Evolutionary conservation across 2,329 filamentous ascomycete species (phyloP).

Genomic region (Pezicula rhizophila): DNA sequence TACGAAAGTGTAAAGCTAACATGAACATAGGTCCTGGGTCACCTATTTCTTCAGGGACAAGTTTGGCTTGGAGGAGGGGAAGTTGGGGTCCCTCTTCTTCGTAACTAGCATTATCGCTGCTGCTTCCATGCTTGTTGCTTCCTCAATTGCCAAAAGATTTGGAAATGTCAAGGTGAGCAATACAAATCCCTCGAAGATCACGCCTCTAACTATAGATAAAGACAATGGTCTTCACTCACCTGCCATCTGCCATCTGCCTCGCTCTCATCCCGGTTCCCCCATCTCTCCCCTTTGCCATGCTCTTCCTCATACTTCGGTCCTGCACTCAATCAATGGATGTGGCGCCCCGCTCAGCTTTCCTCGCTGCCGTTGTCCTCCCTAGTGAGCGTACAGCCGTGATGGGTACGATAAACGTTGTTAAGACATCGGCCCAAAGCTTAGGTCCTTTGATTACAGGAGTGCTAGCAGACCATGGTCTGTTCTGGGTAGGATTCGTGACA

Average conservation of each 20-base stretch:
- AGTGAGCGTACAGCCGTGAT: slow-evolving; percentile 66
- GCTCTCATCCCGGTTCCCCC: slow-evolving; percentile 54
- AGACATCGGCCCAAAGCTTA: slow-evolving; percentile 55
- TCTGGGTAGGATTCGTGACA: slow-evolving; percentile 58
- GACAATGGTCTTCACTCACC: slow-evolving; percentile 72
- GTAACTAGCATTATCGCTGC: slow-evolving; percentile 46
- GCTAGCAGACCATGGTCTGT: slow-evolving; percentile 46
- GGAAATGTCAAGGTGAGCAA: slow-evolving; percentile 55
- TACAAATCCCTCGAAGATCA: slow-evolving; percentile 18
- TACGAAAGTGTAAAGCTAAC: slow-evolving; percentile 35
- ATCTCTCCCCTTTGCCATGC: slow-evolving; percentile 46
- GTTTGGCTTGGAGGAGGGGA: slow-evolving; percentile 41
- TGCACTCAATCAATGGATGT: slow-evolving; percentile 64
- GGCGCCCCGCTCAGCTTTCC: slow-evolving; percentile 63
- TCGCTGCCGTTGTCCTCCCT: slow-evolving; percentile 58
- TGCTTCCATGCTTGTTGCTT: slow-evolving; percentile 44
- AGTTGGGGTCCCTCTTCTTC: slow-evolving; percentile 50
- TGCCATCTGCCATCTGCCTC: slow-evolving; percentile 62
- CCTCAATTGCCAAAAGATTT: slow-evolving; percentile 47
- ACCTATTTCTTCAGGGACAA: slow-evolving; percentile 49
- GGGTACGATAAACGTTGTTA: slow-evolving; percentile 64
- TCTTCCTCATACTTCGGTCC: slow-evolving; percentile 56
- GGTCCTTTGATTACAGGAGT: slow-evolving; percentile 61
- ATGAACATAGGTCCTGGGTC: slow-evolving; percentile 46
- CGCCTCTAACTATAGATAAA: slow-evolving; percentile 20